These are phyloP conservation scores for Sphaerosporella brunnea DNA, from an alignment of 495 filamentous ascomycete species.

Conservation along the genomic window DNA sequence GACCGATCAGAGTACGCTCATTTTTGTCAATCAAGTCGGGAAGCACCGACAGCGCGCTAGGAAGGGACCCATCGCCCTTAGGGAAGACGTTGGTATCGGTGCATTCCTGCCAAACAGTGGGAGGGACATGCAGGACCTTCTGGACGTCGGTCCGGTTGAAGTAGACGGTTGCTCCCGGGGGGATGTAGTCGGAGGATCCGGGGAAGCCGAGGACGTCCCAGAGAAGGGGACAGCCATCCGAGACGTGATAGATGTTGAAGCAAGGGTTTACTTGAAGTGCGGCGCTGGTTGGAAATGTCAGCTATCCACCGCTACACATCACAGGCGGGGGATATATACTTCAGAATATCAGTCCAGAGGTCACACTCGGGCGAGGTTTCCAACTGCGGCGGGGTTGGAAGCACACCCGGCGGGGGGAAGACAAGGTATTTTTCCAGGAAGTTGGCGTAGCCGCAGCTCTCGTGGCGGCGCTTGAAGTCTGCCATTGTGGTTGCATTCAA, in stretches of 20 bases:
- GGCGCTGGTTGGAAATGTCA: conserved; percentile 28
- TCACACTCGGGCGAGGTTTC: conserved; percentile 5
- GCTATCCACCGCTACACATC: background rate
- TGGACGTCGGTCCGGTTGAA: conserved; percentile 68
- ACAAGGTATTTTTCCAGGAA: conserved; percentile 44
- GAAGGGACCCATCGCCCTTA: conserved; percentile 32
- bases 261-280: conserved; percentile 50
- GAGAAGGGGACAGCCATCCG: conserved; percentile 53
- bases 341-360: conserved; percentile 12
- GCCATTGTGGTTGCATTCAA: conserved; percentile 50
- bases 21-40: conserved; percentile 56
- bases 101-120: conserved; percentile 34
- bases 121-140: conserved; percentile 50
- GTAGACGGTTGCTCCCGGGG: conserved; percentile 43
- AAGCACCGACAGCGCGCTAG: conserved; percentile 36
- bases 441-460: conserved; percentile 46
- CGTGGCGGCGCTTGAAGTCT: conserved; percentile 36
- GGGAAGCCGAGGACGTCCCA: conserved; percentile 63
- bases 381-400: conserved; percentile 29
- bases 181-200: conserved; percentile 35
- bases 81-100: conserved; percentile 37
- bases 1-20: conserved; percentile 49
- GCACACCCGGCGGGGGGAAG: conserved; percentile 46
- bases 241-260: conserved; percentile 62
- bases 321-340: conserved; percentile 3